phyloP scores from a whole-genome alignment of 208 protist species.

The Angomonas desouzai region DNA sequence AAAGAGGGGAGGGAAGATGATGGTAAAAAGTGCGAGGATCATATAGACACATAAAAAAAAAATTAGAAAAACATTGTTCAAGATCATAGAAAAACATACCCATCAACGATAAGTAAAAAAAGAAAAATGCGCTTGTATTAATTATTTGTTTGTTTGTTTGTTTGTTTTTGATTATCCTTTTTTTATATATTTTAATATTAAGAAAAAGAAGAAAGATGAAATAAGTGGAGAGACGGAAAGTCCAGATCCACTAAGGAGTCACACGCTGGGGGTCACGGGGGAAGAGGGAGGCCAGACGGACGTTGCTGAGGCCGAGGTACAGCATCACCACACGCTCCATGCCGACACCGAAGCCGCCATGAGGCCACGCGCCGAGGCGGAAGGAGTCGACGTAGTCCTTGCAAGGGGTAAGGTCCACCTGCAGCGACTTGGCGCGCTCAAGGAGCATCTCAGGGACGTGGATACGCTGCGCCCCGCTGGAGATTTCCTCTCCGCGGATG shows the following conservation, averaged over 20 bases:
- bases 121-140: too few relatives aligned
- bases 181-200: slow-evolving; percentile 10
- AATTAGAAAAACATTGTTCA: slow-evolving; percentile 7
- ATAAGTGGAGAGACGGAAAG: slow-evolving; percentile 1
- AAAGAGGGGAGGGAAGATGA: slow-evolving; percentile 14
- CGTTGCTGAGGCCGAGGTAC: slow-evolving; percentile 98
- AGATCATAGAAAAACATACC: slow-evolving; percentile 5
- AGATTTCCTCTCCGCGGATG: slow-evolving; percentile 99
- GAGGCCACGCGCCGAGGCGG: slow-evolving; percentile 96
- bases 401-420: slow-evolving; percentile 86
- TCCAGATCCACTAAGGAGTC: slow-evolving; percentile 76
- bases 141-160: too few relatives aligned
- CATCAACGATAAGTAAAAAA: too few relatives aligned
- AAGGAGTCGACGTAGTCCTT: slow-evolving; percentile 98
- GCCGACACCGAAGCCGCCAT: slow-evolving; percentile 99
- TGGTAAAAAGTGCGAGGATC: slow-evolving; percentile 13
- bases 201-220: slow-evolving; percentile 2
- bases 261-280: slow-evolving; percentile 97
- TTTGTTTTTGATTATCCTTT: too few relatives aligned
- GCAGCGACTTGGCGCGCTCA: slow-evolving; percentile 65
- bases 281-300: slow-evolving; percentile 98
- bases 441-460: slow-evolving; percentile 96
- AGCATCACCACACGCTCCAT: slow-evolving; percentile 99
- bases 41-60: too few relatives aligned
- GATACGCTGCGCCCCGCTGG: slow-evolving; percentile 99